These are phyloP conservation scores for Yamadazyma buinensis DNA, from an alignment of 1,139 yeast genomes.

Conservation along the genomic window DNA sequence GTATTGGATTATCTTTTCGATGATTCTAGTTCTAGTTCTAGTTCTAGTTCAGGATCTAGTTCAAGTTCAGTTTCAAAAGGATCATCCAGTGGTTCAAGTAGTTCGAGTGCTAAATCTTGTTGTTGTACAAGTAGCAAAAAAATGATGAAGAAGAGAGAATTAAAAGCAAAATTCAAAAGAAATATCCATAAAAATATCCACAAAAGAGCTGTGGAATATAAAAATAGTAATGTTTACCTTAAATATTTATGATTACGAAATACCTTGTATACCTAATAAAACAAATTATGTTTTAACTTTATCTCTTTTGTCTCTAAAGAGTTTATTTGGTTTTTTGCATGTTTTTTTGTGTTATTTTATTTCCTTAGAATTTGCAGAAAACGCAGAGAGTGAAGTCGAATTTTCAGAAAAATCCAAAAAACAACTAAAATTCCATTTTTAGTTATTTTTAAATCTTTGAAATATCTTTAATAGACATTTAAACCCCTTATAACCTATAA, in stretches of 20 bases:
- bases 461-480: no score
- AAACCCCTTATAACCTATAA: no score
- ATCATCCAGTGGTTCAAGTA: slow-evolving; percentile 9
- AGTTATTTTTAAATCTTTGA: no score
- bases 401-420: no score
- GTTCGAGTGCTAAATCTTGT: slow-evolving; percentile 13
- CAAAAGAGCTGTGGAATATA: slow-evolving; percentile 15
- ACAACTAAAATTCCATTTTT: no score
- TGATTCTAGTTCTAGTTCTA: slow-evolving; percentile 18
- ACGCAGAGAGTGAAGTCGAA: no score
- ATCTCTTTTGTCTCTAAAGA: no score
- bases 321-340: no score
- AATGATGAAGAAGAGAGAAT: slow-evolving; percentile 16
- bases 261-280: slow-evolving; percentile 12
- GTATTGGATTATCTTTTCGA: slow-evolving; percentile 16
- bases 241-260: slow-evolving; percentile 13
- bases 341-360: no score
- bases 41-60: slow-evolving; percentile 6
- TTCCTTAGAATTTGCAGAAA: no score
- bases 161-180: slow-evolving; percentile 17
- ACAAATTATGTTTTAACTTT: no score
- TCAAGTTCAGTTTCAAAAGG: slow-evolving; percentile 10
- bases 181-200: slow-evolving; percentile 16
- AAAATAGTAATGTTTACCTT: slow-evolving; percentile 12
- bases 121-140: slow-evolving; percentile 8